These are phyloP conservation scores for Neoscytalidium dimidiatum DNA, from an alignment of 2,329 filamentous ascomycete species.

Conservation along the genomic window DNA sequence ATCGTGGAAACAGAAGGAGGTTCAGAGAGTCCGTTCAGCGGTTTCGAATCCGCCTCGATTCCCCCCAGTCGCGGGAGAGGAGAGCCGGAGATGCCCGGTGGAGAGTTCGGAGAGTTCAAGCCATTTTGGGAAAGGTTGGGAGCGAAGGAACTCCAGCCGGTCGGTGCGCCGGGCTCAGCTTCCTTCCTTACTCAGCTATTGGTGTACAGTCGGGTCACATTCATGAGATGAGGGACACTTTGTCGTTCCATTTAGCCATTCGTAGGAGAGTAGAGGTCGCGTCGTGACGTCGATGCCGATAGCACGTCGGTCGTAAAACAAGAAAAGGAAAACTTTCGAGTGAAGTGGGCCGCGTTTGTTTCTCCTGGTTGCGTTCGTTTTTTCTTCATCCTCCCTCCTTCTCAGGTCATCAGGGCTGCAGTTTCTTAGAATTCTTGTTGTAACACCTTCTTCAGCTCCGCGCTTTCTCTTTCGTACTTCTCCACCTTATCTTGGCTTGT, in stretches of 20 bases:
- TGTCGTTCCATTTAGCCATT: neutral
- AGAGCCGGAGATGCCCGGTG: slow-evolving; percentile 1
- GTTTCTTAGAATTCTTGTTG: slow-evolving; percentile 49
- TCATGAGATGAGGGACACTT: neutral
- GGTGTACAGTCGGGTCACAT: neutral
- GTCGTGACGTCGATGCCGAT: neutral
- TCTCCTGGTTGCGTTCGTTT: neutral
- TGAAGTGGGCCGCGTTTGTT: neutral
- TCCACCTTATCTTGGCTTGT: slow-evolving; percentile 74
- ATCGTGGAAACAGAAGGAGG: neutral
- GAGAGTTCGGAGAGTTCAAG: neutral
- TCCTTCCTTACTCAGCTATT: too few species aligned
- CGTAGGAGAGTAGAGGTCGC: neutral
- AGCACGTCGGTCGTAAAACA: neutral
- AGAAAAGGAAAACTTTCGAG: neutral
- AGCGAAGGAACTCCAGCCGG: neutral
- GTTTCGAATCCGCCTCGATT: neutral
- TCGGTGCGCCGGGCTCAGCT: neutral
- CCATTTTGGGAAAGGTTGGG: neutral
- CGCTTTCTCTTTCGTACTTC: slow-evolving; percentile 72
- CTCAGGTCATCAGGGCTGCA: neutral
- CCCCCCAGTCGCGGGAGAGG: neutral
- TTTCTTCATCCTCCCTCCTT: neutral
- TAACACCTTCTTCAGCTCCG: slow-evolving; percentile 70
- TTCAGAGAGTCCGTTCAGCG: neutral